A percentile compares a stretch with the other conserved stretches of the same genome.
Evolutionary conservation across 805 yeast genomes (phyloP).

Genomic region (Scheffersomyces coipomensis): DNA sequence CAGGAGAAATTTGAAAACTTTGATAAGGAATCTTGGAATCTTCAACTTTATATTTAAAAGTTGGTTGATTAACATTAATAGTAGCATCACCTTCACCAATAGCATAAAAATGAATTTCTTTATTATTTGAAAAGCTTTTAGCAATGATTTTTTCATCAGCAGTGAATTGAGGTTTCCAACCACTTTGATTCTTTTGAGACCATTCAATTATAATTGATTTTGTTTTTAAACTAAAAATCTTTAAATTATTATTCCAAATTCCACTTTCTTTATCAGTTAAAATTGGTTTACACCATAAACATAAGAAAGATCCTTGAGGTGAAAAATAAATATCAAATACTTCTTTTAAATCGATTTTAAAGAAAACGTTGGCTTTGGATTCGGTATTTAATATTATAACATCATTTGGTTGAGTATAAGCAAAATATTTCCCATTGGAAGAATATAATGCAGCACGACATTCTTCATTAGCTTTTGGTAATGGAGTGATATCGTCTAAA

Average conservation of each 20-base stretch:
- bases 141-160: conserved; percentile 74
- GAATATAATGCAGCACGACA: conserved; percentile 68
- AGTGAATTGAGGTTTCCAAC: conserved; percentile 92
- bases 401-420: conserved; percentile 64
- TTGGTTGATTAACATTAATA: conserved; percentile 46
- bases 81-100: conserved; percentile 26
- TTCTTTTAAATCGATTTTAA: conserved; percentile 56
- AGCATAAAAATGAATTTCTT: conserved; percentile 69
- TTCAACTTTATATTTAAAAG: conserved; percentile 55
- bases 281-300: conserved; percentile 88
- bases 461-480: conserved; percentile 40
- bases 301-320: conserved; percentile 79
- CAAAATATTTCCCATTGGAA: conserved; percentile 65
- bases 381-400: conserved; percentile 62
- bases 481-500: conserved; percentile 33
- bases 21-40: conserved; percentile 49
- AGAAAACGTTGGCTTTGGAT: conserved; percentile 35
- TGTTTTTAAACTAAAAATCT: conserved; percentile 60
- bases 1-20: conserved; percentile 74
- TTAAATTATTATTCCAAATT: conserved; percentile 75
- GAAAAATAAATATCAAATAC: conserved; percentile 83
- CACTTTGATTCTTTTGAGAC: conserved; percentile 78
- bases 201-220: conserved; percentile 56
- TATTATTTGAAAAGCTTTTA: conserved; percentile 47
- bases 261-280: conserved; percentile 65